Conservation (phyloP, 371 early-diverging fungal genomes). For the Mortierella sp. region DNA sequence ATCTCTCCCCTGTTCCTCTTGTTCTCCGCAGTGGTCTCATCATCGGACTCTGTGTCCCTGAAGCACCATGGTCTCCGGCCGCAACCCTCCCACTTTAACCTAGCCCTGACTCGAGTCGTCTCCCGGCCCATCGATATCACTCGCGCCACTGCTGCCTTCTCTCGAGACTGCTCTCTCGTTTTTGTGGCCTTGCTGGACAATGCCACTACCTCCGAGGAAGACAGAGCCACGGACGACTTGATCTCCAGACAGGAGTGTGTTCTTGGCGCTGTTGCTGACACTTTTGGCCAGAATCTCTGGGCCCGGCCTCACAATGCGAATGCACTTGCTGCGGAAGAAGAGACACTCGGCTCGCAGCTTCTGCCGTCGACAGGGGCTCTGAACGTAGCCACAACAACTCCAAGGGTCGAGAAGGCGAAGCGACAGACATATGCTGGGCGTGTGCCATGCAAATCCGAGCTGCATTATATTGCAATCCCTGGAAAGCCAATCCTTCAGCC, state of each 20-base stretch:
- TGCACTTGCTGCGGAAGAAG: slow-evolving; percentile 11
- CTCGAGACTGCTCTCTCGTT: slow-evolving; percentile 46
- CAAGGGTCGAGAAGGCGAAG: not conserved
- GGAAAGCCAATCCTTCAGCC: slow-evolving; percentile 19
- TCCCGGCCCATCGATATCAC: slow-evolving; percentile 40
- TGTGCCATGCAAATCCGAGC: slow-evolving; percentile 40
- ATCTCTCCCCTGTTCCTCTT: not conserved
- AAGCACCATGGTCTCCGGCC: not conserved
- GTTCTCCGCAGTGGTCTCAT: slow-evolving; percentile 7
- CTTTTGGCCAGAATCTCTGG: slow-evolving; percentile 48
- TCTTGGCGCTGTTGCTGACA: slow-evolving; percentile 39
- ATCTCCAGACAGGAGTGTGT: slow-evolving; percentile 22
- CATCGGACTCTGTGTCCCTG: not conserved
- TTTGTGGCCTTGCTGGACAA: slow-evolving; percentile 31
- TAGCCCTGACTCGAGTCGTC: slow-evolving; percentile 18
- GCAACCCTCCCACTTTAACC: slow-evolving; percentile 19
- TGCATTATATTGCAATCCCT: slow-evolving; percentile 30
- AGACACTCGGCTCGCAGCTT: too few relatives aligned
- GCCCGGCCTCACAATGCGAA: slow-evolving; percentile 7
- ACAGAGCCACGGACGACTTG: not conserved
- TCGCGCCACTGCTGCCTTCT: slow-evolving; percentile 35
- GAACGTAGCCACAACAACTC: too few relatives aligned
- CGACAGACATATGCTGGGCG: slow-evolving; percentile 21
- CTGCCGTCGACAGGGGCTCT: too few relatives aligned
- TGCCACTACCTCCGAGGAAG: not conserved